Base-by-base conservation (phyloP, 805 yeast species). In the Teunomyces tritomae region DNA sequence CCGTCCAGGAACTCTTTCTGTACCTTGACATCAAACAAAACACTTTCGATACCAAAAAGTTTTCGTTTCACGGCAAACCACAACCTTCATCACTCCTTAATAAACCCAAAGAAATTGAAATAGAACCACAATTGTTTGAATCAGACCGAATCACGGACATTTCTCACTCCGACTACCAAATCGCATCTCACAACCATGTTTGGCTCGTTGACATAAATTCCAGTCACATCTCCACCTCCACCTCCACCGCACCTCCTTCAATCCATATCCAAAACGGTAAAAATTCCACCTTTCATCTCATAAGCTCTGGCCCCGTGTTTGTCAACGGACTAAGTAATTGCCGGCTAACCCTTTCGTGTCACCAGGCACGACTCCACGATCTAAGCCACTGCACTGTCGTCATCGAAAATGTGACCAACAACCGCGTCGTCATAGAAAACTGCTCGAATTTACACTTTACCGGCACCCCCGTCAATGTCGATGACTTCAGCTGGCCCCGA, bases 31-130 rank as follows among this genome's bases (percentile, higher is more conserved):
- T 49, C 16, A 62, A 62, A 40, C 51, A 49, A 28, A 16, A 39
- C 4, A 52, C 50, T 26, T 49, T 53, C 7, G 34, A 57, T 7
- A 54, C 47, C 8, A 42, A 45, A 10, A 43, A 49, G 39, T 70
- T 71, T 46, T 44, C 45, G 27, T 71, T 70, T 41, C 34, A 16
- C 10, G 74, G 74, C 3, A 59, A 47, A 0, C 76, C 76, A 13
- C 13, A 11, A 6, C 32, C 32, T 2, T 6, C 32, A 29, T 1
- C 32, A 13, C 8, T 29, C 32, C 32, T 29, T 6, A 20, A 20
- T 20, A 3, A 20, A 20, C 6, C 24, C 6, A 20, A 20, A 20
- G 1, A 20, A 20, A 4, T 5, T 5, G 24, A 20, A 4, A 6
- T 20, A 4, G 5, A 20, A 20, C 24, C 24, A 20, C 24, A 20